These are phyloP conservation scores for Parastagonospora nodorum DNA, from an alignment of 2,329 filamentous ascomycete genomes.

Conservation along the genomic window DNA sequence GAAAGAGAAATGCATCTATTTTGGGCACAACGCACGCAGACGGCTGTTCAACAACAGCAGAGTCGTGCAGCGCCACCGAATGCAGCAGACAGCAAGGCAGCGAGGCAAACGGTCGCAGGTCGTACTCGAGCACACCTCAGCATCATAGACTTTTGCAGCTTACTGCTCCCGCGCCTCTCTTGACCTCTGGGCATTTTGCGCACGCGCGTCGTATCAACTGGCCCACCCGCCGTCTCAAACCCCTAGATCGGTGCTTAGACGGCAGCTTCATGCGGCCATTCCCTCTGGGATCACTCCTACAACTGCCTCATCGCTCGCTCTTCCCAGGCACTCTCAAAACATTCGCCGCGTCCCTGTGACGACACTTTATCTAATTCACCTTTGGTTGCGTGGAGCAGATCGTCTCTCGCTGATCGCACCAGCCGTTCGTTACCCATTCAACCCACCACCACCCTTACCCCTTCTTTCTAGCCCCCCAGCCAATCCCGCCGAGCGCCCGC, in stretches of 20 bases:
- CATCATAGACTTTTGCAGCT: constrained; percentile 4
- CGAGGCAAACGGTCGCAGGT: not conserved
- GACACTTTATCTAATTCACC: constrained; percentile 15
- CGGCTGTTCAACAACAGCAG: not conserved
- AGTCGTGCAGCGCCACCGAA: not conserved
- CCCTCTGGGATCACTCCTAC: constrained; percentile 24
- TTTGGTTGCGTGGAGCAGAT: constrained; percentile 24
- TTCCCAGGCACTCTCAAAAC: constrained; percentile 31
- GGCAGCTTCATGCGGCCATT: constrained; percentile 7
- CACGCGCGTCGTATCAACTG: not conserved
- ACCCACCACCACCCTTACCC: constrained; percentile 26
- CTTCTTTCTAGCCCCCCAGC: constrained; percentile 23
- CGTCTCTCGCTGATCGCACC: constrained; percentile 35
- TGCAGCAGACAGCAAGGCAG: constrained; percentile 2
- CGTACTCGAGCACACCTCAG: too few relatives aligned
- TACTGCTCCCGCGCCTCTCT: constrained; percentile 9
- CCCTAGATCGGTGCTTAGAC: constrained; percentile 36
- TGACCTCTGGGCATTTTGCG: constrained; percentile 4
- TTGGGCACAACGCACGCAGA: constrained; percentile 14
- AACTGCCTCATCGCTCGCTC: constrained; percentile 27
- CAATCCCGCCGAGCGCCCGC: constrained; percentile 31
- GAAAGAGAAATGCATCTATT: constrained; percentile 10
- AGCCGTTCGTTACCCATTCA: constrained; percentile 33
- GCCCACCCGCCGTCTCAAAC: constrained; percentile 35
- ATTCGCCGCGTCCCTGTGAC: constrained; percentile 17